phyloP scores from a whole-genome alignment of 805 yeast species.

The Debaryomyces hansenii region DNA sequence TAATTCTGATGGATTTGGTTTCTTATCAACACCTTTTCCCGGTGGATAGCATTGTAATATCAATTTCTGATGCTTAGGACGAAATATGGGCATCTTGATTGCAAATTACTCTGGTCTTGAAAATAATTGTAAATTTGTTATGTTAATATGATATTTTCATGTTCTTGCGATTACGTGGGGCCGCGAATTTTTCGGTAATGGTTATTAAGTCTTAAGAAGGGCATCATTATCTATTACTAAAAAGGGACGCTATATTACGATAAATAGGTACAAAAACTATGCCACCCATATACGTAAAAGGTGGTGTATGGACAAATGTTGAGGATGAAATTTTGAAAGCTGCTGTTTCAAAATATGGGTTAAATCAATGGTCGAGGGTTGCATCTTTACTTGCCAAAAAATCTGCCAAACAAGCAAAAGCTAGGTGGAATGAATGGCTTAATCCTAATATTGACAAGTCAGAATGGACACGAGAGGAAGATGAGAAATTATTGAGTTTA shows the following conservation, averaged over 20 bases:
- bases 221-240: not conserved
- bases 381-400: conserved; percentile 83
- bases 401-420: conserved; percentile 88
- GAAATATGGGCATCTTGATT: conserved; percentile 38
- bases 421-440: conserved; percentile 88
- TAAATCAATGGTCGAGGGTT: conserved; percentile 92
- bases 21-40: conserved; percentile 81
- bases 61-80: conserved; percentile 86
- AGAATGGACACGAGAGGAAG: conserved; percentile 78
- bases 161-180: not conserved
- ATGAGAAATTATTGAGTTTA: conserved; percentile 62
- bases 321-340: conserved; percentile 87
- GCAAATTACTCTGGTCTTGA: no score
- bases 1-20: conserved; percentile 89
- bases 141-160: not conserved
- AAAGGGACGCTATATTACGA: not conserved
- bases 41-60: conserved; percentile 92
- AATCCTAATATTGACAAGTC: conserved; percentile 66
- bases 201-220: not conserved
- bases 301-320: conserved; percentile 87
- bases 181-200: not conserved
- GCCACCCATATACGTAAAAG: conserved; percentile 73
- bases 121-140: no score
- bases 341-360: conserved; percentile 89
- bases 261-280: conserved; percentile 8